These are phyloP conservation scores for Mucor sp. DNA, from an alignment of 371 early-diverging fungal genomes.

Conservation along the genomic window DNA sequence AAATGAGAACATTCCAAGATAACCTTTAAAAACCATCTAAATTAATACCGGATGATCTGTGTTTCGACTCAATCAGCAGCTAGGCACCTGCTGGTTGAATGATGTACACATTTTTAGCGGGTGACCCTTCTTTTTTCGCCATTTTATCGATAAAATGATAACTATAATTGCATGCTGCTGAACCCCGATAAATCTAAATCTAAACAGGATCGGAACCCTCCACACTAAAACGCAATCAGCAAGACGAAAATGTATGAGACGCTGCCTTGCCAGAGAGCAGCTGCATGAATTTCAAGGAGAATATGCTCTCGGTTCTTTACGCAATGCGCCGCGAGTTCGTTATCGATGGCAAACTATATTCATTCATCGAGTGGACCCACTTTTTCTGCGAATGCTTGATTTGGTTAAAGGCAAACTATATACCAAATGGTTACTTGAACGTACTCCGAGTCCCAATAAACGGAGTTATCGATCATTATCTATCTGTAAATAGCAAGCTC, in stretches of 20 bases:
- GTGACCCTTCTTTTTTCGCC: constrained; percentile 4
- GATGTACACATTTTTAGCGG: background rate
- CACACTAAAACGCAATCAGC: background rate
- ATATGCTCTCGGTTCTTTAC: background rate
- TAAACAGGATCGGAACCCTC: constrained; percentile 6
- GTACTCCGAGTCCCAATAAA: background rate
- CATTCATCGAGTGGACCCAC: constrained; percentile 3
- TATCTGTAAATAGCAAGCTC: constrained; percentile 2
- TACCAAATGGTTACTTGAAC: background rate
- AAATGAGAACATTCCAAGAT: background rate
- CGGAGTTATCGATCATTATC: constrained; percentile 21
- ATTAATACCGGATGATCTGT: background rate
- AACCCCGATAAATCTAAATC: constrained; percentile 5
- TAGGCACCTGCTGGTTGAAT: background rate
- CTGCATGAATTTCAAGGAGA: background rate
- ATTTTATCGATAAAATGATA: constrained; percentile 2
- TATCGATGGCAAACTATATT: background rate
- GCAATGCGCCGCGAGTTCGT: background rate
- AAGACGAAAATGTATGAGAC: background rate
- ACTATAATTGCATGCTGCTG: background rate
- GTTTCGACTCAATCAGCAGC: background rate
- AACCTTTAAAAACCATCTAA: background rate
- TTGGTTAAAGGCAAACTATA: constrained; percentile 14
- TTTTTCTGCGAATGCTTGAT: constrained; percentile 9
- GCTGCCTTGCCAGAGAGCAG: background rate